phyloP scores from a whole-genome alignment of 1,139 yeast species.

The Diutina pseudorugosa region DNA sequence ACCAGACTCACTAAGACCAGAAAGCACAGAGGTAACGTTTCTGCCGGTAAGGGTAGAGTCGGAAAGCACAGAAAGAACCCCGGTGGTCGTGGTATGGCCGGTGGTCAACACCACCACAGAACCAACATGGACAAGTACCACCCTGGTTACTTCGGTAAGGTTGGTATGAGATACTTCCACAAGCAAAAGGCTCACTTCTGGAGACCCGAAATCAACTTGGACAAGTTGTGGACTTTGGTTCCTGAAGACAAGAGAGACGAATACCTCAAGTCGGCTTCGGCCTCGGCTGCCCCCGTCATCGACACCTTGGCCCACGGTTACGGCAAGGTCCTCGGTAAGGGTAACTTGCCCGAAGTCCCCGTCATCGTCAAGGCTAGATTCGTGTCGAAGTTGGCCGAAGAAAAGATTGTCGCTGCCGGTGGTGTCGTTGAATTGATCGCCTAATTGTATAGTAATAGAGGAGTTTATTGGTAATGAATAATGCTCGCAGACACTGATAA shows the following conservation, averaged over 20 bases:
- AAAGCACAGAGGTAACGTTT: constrained; percentile 99
- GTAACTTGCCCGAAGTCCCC: constrained; percentile 95
- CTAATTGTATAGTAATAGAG: constrained; percentile 29
- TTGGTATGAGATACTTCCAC: constrained; percentile 99
- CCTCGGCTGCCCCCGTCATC: constrained; percentile 95
- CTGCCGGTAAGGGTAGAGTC: constrained; percentile 99
- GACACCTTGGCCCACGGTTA: constrained; percentile 99
- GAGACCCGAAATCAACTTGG: constrained; percentile 97
- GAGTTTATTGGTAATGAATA: neutral
- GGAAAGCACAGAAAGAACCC: constrained; percentile 99
- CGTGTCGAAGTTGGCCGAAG: constrained; percentile 98
- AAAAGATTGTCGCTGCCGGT: constrained; percentile 99
- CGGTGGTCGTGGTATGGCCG: constrained; percentile 99
- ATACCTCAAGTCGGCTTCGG: constrained; percentile 75
- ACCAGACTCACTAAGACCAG: constrained; percentile 99
- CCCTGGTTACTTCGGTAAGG: constrained; percentile 99
- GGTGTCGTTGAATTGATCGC: constrained; percentile 99
- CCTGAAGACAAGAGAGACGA: constrained; percentile 93
- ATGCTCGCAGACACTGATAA: neutral
- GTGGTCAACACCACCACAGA: constrained; percentile 99
- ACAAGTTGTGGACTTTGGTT: constrained; percentile 96
- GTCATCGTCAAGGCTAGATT: constrained; percentile 99
- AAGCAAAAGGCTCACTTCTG: constrained; percentile 92
- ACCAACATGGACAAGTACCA: constrained; percentile 99
- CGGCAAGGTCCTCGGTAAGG: constrained; percentile 99